phyloP scores from a whole-genome alignment of 305 asterid species.

The Plantago rigida region DNA sequence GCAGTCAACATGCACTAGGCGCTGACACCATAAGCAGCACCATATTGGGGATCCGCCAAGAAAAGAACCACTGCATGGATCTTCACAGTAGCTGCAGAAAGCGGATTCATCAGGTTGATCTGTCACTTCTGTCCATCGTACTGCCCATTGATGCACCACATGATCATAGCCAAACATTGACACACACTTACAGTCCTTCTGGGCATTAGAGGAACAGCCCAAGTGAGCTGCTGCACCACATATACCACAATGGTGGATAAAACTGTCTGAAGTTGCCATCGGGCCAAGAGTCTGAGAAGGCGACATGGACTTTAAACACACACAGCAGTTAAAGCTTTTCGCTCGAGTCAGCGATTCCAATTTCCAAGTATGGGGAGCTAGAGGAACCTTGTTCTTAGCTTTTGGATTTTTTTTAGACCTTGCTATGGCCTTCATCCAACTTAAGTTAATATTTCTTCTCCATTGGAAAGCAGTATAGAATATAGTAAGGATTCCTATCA shows the following conservation, averaged over 20 bases:
- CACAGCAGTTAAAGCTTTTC: constrained; percentile 76
- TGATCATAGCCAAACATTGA: constrained; percentile 70
- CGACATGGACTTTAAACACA: constrained; percentile 63
- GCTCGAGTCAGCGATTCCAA: constrained; percentile 74
- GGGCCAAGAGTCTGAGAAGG: constrained; percentile 86
- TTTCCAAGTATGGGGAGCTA: constrained; percentile 71
- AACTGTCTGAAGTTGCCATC: constrained; percentile 53
- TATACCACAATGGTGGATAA: constrained; percentile 59
- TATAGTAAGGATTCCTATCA: constrained; percentile 68
- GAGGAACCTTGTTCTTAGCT: constrained; percentile 57
- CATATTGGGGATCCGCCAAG: constrained; percentile 95
- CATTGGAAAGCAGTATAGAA: constrained; percentile 80
- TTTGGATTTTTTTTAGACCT: constrained; percentile 87
- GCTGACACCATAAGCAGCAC: constrained; percentile 99
- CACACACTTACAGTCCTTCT: constrained; percentile 74
- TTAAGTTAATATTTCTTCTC: constrained; percentile 76
- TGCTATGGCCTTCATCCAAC: constrained; percentile 94
- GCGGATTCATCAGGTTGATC: constrained; percentile 89
- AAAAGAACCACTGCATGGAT: constrained; percentile 83
- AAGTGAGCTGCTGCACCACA: constrained; percentile 91
- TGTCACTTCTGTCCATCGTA: constrained; percentile 77
- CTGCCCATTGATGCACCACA: constrained; percentile 91
- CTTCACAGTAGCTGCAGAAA: constrained; percentile 91
- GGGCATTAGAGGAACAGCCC: constrained; percentile 69
- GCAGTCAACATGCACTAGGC: constrained; percentile 89